phyloP scores from a whole-genome alignment of 805 yeast species.

The Ogataea ganodermae region DNA sequence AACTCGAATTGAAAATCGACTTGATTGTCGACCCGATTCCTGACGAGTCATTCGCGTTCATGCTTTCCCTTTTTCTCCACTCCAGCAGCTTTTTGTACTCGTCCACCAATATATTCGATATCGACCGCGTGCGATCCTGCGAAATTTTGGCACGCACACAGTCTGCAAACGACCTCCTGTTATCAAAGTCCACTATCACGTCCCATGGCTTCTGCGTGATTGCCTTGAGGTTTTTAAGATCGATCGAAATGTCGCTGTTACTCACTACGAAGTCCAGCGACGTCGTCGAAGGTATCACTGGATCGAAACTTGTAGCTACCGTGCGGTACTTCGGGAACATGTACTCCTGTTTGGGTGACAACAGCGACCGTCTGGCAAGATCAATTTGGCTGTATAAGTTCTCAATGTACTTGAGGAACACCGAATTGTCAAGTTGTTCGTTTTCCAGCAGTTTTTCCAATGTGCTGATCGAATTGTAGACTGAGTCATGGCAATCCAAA shows the following conservation, averaged over 20 bases:
- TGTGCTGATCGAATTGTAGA: slow-evolving; percentile 45
- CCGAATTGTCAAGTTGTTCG: slow-evolving; percentile 22
- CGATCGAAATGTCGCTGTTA: slow-evolving; percentile 65
- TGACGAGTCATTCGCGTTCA: slow-evolving; percentile 8
- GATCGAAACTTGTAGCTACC: slow-evolving; percentile 41
- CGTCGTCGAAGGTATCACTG: slow-evolving; percentile 47
- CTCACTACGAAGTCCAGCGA: slow-evolving; percentile 59
- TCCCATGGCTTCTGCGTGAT: slow-evolving; percentile 67
- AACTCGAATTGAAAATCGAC: slow-evolving; percentile 26
- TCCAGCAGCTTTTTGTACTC: slow-evolving; percentile 39
- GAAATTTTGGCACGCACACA: slow-evolving; percentile 56
- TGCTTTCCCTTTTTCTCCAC: slow-evolving; percentile 29
- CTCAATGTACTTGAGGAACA: slow-evolving; percentile 27
- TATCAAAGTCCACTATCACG: slow-evolving; percentile 45
- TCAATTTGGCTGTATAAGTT: slow-evolving; percentile 35
- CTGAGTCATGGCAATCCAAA: slow-evolving; percentile 36
- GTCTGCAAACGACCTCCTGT: slow-evolving; percentile 57
- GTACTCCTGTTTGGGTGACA: slow-evolving; percentile 54
- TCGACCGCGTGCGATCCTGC: slow-evolving; percentile 40
- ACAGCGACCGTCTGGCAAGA: slow-evolving; percentile 40
- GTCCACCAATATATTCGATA: slow-evolving; percentile 41
- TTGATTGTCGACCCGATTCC: slow-evolving; percentile 26
- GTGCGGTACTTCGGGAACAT: slow-evolving; percentile 60
- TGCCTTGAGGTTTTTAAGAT: slow-evolving; percentile 50
- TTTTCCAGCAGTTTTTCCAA: slow-evolving; percentile 39